These are phyloP conservation scores for Choanephora cucurbitarum DNA, from an alignment of 371 early-diverging fungal genomes.

Conservation along the genomic window DNA sequence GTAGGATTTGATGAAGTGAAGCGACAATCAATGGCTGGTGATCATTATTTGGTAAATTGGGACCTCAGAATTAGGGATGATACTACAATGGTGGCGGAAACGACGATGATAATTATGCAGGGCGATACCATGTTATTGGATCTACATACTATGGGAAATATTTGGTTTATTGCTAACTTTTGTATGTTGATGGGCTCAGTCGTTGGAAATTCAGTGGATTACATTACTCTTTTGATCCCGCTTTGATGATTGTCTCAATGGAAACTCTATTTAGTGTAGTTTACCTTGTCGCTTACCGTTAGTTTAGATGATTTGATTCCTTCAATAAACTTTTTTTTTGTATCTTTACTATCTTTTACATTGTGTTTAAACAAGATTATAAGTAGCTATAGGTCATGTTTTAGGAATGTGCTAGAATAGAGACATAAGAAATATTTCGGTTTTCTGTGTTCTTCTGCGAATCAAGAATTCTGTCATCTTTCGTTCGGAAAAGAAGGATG, in stretches of 20 bases:
- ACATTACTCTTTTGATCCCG: constrained; percentile 33
- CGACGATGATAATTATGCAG: constrained; percentile 3
- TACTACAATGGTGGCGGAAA: constrained; percentile 7
- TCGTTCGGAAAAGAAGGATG: too few species aligned
- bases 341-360: too few species aligned
- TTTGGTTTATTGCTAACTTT: constrained; percentile 8
- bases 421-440: too few species aligned
- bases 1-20: constrained; percentile 27
- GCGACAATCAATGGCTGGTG: constrained; percentile 16
- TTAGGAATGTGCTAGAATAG: too few species aligned
- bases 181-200: constrained; percentile 8
- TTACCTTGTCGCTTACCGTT: constrained; percentile 7
- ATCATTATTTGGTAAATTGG: constrained; percentile 30
- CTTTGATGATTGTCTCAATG: constrained; percentile 12
- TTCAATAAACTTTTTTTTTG: constrained; percentile 7
- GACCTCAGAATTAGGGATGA: constrained; percentile 16
- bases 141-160: constrained; percentile 6
- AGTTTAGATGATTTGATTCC: constrained; percentile 7
- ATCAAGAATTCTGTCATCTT: too few species aligned
- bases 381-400: too few species aligned
- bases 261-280: constrained; percentile 7
- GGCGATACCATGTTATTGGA: constrained; percentile 8
- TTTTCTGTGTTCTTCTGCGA: too few species aligned
- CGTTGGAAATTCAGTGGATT: constrained; percentile 9
- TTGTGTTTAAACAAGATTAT: too few species aligned